A percentile compares a stretch with the other conserved stretches of the same genome.
Conservation (phyloP, 2,329 filamentous ascomycete genomes). For the Magnaporthiopsis rhizophila region DNA sequence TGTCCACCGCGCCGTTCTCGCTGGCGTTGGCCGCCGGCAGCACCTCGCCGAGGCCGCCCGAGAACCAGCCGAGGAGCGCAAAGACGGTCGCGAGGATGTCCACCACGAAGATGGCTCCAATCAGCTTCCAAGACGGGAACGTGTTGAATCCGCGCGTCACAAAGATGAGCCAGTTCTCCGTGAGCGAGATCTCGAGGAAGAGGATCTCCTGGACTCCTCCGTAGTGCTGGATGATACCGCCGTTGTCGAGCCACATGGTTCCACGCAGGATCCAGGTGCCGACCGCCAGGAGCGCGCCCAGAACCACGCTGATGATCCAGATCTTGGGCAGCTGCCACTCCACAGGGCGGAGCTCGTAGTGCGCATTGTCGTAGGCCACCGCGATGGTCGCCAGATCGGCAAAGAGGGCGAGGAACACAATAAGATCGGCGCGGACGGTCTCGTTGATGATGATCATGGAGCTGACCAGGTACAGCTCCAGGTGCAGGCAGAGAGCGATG, state of each 20-base stretch:
- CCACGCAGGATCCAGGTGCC: slow-evolving; percentile 69
- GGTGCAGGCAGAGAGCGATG: slow-evolving; percentile 65
- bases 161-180: slow-evolving; percentile 74
- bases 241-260: slow-evolving; percentile 58
- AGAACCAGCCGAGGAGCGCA: slow-evolving; percentile 68
- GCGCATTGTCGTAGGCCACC: slow-evolving; percentile 71
- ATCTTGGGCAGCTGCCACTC: slow-evolving; percentile 79
- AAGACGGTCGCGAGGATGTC: slow-evolving; percentile 67
- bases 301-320: slow-evolving; percentile 65
- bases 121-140: slow-evolving; percentile 66
- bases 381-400: slow-evolving; percentile 73
- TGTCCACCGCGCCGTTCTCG: slow-evolving; percentile 33
- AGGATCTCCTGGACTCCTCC: slow-evolving; percentile 67
- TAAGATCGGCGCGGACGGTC: slow-evolving; percentile 62
- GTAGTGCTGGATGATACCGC: slow-evolving; percentile 68
- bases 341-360: slow-evolving; percentile 66
- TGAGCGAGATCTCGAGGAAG: slow-evolving; percentile 65
- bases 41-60: slow-evolving; percentile 34
- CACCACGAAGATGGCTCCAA: slow-evolving; percentile 63
- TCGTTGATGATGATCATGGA: slow-evolving; percentile 48
- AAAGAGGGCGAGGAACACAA: slow-evolving; percentile 74
- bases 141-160: slow-evolving; percentile 67
- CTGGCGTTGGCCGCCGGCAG: slow-evolving; percentile 22
- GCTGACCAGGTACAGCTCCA: slow-evolving; percentile 64
- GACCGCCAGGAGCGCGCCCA: slow-evolving; percentile 59